Evolutionary conservation across 2,329 filamentous ascomycete species (phyloP).

Genomic region (Stemphylium lycopersici): DNA sequence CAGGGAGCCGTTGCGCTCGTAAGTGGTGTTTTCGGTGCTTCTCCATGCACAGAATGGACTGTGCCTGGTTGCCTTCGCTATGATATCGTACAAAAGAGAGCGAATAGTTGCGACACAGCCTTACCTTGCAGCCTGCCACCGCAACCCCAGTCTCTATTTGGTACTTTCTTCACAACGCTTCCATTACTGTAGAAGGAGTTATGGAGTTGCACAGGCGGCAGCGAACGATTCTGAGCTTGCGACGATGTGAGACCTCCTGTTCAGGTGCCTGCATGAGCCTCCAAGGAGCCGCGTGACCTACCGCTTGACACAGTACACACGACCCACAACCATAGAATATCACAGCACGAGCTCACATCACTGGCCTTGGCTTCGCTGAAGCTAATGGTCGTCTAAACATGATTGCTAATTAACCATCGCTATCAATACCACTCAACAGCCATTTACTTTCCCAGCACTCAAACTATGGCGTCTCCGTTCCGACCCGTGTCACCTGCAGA

Average conservation of each 20-base stretch:
- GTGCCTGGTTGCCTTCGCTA: too few relatives aligned
- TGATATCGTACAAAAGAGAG: not conserved
- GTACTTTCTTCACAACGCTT: not conserved
- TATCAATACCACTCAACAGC: not conserved
- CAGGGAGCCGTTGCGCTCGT: not conserved
- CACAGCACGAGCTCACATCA: conserved; percentile 37
- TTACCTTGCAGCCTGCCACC: not conserved
- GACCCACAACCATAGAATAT: conserved; percentile 20
- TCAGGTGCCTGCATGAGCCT: conserved; percentile 18
- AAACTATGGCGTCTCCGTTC: conserved; percentile 36
- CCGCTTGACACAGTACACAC: conserved; percentile 25
- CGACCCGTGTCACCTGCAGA: conserved; percentile 35
- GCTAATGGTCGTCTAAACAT: conserved; percentile 2
- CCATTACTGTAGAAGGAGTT: not conserved
- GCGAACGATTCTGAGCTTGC: not conserved
- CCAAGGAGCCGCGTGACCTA: conserved; percentile 33
- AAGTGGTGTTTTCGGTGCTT: not conserved
- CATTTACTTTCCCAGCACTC: not conserved
- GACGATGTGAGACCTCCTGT: conserved; percentile 33
- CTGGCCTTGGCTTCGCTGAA: conserved; percentile 7
- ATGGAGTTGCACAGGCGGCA: conserved; percentile 11
- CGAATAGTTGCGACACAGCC: not conserved
- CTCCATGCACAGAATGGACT: too few relatives aligned
- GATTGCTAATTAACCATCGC: conserved; percentile 1
- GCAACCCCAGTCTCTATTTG: not conserved